These are phyloP conservation scores for Aspergillus cristatus DNA, from an alignment of 495 filamentous ascomycete species.

Conservation along the genomic window DNA sequence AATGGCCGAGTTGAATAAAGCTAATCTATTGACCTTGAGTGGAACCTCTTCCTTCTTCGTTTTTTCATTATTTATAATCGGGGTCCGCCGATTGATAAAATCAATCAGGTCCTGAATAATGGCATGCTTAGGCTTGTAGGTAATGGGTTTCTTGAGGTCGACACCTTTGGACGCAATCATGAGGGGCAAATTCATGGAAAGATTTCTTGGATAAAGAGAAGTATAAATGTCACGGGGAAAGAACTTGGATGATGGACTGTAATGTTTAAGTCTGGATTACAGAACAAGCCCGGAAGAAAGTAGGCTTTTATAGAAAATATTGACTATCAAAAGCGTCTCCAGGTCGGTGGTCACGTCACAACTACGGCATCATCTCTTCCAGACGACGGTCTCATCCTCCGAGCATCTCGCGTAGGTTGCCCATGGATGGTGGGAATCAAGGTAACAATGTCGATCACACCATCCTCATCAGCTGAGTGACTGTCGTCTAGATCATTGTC, in stretches of 20 bases:
- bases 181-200: not conserved
- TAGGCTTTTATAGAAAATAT: not conserved
- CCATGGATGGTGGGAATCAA: not conserved
- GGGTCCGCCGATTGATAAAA: conserved; percentile 1
- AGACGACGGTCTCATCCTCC: not conserved
- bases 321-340: not conserved
- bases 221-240: not conserved
- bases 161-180: not conserved
- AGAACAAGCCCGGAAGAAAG: not conserved
- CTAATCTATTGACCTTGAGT: not conserved
- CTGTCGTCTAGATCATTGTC: not conserved
- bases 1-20: not conserved
- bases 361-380: not conserved
- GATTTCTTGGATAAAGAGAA: not conserved
- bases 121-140: conserved; percentile 1
- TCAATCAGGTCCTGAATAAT: conserved; percentile 1
- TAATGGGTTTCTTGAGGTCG: not conserved
- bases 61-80: not conserved
- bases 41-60: not conserved
- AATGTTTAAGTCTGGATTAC: not conserved
- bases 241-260: not conserved
- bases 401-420: not conserved
- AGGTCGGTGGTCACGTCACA: not conserved
- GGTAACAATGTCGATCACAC: not conserved
- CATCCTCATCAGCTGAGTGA: not conserved